Evolutionary conservation across 106 monocot species (phyloP).

Genomic region (Dendrobium chrysotoxum): DNA sequence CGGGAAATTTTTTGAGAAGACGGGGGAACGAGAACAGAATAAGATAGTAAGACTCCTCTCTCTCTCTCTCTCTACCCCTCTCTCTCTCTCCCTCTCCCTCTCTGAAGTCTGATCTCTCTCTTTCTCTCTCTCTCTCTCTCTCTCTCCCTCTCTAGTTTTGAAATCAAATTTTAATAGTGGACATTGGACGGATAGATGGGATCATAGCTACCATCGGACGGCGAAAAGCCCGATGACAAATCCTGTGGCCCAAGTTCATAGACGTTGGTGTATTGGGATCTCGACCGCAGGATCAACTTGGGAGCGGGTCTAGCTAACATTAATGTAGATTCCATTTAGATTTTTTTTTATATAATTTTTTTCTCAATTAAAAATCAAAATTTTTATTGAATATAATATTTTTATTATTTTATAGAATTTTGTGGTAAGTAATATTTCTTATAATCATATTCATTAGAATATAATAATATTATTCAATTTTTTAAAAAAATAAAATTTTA

Average conservation of each 20-base stretch:
- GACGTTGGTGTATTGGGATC: constrained; percentile 12
- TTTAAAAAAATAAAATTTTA: too few species aligned
- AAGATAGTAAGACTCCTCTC: background rate
- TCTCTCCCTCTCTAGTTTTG: constrained; percentile 67
- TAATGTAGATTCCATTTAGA: too few species aligned
- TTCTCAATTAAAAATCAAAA: too few species aligned
- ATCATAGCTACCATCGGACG: constrained; percentile 16
- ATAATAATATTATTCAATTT: too few species aligned
- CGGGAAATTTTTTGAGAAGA: background rate
- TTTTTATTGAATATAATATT: too few species aligned
- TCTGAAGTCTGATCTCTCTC: constrained; percentile 5
- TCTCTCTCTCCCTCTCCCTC: constrained; percentile 71
- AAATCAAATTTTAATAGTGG: constrained; percentile 55
- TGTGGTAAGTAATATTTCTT: too few species aligned
- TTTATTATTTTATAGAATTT: too few species aligned
- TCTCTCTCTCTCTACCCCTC: background rate
- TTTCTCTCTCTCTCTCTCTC: constrained; percentile 9
- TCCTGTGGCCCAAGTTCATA: constrained; percentile 57
- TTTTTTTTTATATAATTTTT: too few species aligned
- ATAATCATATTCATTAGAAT: too few species aligned
- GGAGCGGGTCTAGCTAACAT: too few species aligned
- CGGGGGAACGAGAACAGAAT: background rate
- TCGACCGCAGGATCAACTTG: constrained; percentile 23
- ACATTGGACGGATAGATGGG: constrained; percentile 13
- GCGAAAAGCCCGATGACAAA: background rate